Evolutionary conservation across 371 early-diverging fungal genomes (phyloP), one percentile per base, ranked within the genome.

Genomic region (Actinomortierella ambigua): DNA sequence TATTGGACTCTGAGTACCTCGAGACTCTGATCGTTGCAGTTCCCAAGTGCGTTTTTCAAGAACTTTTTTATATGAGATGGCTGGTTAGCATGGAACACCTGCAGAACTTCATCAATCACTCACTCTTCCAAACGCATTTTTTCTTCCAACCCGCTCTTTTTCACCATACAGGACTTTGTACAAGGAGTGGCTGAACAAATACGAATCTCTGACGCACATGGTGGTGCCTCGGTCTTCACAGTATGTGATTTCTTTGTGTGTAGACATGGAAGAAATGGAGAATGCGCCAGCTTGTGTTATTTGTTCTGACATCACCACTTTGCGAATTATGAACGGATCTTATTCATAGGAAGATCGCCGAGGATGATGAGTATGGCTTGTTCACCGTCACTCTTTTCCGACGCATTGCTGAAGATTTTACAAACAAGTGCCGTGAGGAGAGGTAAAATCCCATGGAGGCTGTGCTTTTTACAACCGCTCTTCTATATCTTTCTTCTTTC

Each of bases 21-120:
- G 86, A 85, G 23, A 97, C 99, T 0, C 70, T 93, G 28, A 80
- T 97, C 63, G 95, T 98, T n/a, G 99, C 98, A 41, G 96, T 98
- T 20, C 97, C 98, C 58, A 93, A 82, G 91, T 91, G 76, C 51
- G 82, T 62, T 13, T 26, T 29, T n/a, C 34, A 34, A 34, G 7
- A 34, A 34, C 48, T 39, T 47, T 40, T 61, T 41, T 2, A 20
- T 42, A 50, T 28, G 5, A 20, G 17, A 13, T 23, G 8, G 4
- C 54, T 62, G 53, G 20, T 64, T 57, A 56, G 34, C 28, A 23
- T 17, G 51, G n/a, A 15, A 51, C 6, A 23, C n/a, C n/a, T n/a
- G n/a, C n/a, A n/a, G n/a, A n/a, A n/a, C n/a, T n/a, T n/a, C n/a
- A n/a, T n/a, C n/a, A n/a, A n/a, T n/a, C n/a, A n/a, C n/a, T n/a